phyloP scores from a whole-genome alignment of 2,329 filamentous ascomycete species.

The Aspergillus ochraceus region DNA sequence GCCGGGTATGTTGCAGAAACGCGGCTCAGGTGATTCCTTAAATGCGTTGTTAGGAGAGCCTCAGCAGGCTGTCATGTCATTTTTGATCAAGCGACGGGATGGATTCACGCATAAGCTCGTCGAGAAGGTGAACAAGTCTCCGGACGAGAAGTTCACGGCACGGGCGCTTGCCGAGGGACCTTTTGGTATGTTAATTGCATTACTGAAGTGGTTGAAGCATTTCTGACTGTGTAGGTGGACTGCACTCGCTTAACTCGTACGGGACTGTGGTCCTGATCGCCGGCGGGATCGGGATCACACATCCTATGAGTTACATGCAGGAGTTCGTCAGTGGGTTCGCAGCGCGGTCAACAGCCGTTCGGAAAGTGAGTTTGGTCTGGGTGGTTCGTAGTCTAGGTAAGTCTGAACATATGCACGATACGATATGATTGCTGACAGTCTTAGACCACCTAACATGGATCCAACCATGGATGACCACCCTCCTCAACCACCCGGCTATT shows the following conservation, averaged over 20 bases:
- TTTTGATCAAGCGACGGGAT: conserved; percentile 34
- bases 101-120: conserved; percentile 36
- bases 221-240: conserved; percentile 21
- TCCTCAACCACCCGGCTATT: conserved; percentile 29
- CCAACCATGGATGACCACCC: conserved; percentile 34
- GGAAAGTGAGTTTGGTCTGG: conserved; percentile 33
- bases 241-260: conserved; percentile 32
- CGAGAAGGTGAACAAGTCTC: conserved; percentile 26
- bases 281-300: conserved; percentile 40
- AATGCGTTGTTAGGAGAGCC: conserved; percentile 26
- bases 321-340: conserved; percentile 29
- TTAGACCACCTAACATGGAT: conserved; percentile 37
- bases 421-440: conserved; percentile 2
- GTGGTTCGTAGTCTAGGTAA: conserved; percentile 34
- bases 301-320: conserved; percentile 35
- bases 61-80: conserved; percentile 30
- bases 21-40: conserved; percentile 31
- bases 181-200: conserved; percentile 28
- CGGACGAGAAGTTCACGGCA: conserved; percentile 25
- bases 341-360: conserved; percentile 24
- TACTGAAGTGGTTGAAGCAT: neutral
- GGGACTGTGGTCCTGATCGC: conserved; percentile 37
- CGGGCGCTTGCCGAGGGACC: conserved; percentile 35
- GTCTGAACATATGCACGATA: neutral
- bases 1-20: conserved; percentile 24